Evolutionary conservation across 768 basidiomycete genomes (phyloP).

Genomic region (Lactifluus pinguis): DNA sequence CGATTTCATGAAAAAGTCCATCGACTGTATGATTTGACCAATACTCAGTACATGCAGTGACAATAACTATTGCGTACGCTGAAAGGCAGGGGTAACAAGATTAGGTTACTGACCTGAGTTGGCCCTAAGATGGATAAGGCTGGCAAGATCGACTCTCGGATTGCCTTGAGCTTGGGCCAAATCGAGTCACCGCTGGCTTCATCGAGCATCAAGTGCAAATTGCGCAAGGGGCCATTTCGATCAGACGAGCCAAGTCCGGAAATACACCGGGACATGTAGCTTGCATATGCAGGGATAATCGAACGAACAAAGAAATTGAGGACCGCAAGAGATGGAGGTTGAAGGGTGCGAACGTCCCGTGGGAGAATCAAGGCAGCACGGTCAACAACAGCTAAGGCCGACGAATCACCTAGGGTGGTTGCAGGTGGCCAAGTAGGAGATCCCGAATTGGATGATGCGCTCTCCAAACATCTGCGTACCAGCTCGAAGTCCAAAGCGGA

Average conservation of each 20-base stretch:
- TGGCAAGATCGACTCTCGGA: conserved; percentile 8
- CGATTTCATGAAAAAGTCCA: conserved; percentile 18
- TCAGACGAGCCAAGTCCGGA: conserved; percentile 9
- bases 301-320: conserved; percentile 9
- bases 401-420: conserved; percentile 1
- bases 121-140: not conserved
- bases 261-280: conserved; percentile 5
- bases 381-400: conserved; percentile 1
- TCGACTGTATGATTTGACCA: conserved; percentile 13
- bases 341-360: not conserved
- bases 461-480: conserved; percentile 9
- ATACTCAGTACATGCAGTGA: conserved; percentile 12
- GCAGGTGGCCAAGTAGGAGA: not conserved
- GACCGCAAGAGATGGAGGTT: not conserved
- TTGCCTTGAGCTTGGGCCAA: conserved; percentile 6
- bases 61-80: not conserved
- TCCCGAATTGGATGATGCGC: not conserved
- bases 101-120: conserved; percentile 19
- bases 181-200: not conserved
- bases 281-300: conserved; percentile 9
- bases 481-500: conserved; percentile 11
- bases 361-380: conserved; percentile 4
- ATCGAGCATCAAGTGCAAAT: conserved; percentile 12
- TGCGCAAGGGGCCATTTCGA: not conserved
- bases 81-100: not conserved